These are phyloP conservation scores for Panaeolus papilionaceus DNA, from an alignment of 768 basidiomycete genomes.

Conservation along the genomic window DNA sequence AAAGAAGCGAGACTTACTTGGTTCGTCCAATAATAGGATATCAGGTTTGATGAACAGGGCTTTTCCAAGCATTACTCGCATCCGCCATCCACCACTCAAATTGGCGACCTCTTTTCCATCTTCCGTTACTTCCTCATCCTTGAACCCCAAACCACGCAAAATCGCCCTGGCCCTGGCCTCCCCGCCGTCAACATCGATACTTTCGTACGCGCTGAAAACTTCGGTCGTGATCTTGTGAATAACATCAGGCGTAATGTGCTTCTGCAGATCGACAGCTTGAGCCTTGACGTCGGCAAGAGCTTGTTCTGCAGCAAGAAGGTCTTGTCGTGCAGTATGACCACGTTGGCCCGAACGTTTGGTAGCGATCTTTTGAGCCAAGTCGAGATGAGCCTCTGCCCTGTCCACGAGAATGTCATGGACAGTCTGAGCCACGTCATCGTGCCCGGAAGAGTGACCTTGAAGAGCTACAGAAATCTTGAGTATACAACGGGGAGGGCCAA, in stretches of 20 bases:
- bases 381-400: constrained; percentile 32
- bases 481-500: constrained; percentile 25
- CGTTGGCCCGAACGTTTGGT: constrained; percentile 58
- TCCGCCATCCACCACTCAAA: constrained; percentile 72
- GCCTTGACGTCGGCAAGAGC: constrained; percentile 39
- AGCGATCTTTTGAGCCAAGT: constrained; percentile 53
- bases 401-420: constrained; percentile 33
- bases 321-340: constrained; percentile 61
- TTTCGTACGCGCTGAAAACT: constrained; percentile 35
- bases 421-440: constrained; percentile 26
- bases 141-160: constrained; percentile 66
- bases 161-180: constrained; percentile 58
- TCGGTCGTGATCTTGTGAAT: constrained; percentile 32
- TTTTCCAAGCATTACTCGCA: constrained; percentile 62
- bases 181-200: constrained; percentile 44
- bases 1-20: constrained; percentile 33
- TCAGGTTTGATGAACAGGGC: constrained; percentile 63
- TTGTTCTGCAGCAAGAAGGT: constrained; percentile 51
- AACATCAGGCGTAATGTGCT: constrained; percentile 36
- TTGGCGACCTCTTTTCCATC: constrained; percentile 45
- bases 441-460: constrained; percentile 29
- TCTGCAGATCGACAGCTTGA: constrained; percentile 28
- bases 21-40: constrained; percentile 65
- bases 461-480: constrained; percentile 23
- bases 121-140: constrained; percentile 35